Evolutionary conservation across 805 yeast species (phyloP).

Genomic region (Saturnispora besseyi): DNA sequence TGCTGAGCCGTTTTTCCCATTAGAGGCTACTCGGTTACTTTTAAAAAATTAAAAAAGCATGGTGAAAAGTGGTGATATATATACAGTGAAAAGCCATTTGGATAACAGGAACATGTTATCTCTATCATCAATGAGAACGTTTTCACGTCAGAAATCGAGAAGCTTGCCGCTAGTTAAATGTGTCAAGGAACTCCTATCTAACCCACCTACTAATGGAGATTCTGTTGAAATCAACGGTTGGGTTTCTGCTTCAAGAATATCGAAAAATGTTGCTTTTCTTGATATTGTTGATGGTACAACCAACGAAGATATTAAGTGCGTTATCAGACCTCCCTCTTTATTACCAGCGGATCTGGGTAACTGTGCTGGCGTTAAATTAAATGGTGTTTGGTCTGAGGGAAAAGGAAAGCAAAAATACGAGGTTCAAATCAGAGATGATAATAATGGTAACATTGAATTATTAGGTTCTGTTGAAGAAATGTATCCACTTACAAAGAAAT

Average conservation of each 20-base stretch:
- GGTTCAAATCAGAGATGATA: conserved; percentile 32
- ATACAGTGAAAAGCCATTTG: background rate
- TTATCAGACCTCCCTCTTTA: conserved; percentile 33
- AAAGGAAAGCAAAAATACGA: conserved; percentile 49
- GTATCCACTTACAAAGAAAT: conserved; percentile 82
- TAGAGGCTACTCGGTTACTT: no score
- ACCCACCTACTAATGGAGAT: conserved; percentile 32
- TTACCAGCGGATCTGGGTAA: conserved; percentile 25
- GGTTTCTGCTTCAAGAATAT: conserved; percentile 60
- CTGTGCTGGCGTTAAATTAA: conserved; percentile 30
- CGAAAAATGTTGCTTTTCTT: conserved; percentile 72
- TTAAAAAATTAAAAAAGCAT: background rate
- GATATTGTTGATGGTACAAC: conserved; percentile 76
- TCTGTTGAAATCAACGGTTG: conserved; percentile 54
- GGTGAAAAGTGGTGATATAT: background rate
- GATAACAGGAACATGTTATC: background rate
- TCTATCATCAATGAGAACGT: background rate
- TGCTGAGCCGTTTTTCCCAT: background rate
- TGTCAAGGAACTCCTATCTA: conserved; percentile 22
- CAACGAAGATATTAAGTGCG: conserved; percentile 44
- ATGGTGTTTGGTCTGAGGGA: conserved; percentile 32
- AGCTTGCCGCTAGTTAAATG: conserved; percentile 9
- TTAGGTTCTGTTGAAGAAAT: conserved; percentile 53
- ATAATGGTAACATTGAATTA: conserved; percentile 29
- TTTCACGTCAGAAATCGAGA: background rate